Base-by-base conservation (phyloP, 257 asterid genomes). In the Solanum pimpinellifolium region DNA sequence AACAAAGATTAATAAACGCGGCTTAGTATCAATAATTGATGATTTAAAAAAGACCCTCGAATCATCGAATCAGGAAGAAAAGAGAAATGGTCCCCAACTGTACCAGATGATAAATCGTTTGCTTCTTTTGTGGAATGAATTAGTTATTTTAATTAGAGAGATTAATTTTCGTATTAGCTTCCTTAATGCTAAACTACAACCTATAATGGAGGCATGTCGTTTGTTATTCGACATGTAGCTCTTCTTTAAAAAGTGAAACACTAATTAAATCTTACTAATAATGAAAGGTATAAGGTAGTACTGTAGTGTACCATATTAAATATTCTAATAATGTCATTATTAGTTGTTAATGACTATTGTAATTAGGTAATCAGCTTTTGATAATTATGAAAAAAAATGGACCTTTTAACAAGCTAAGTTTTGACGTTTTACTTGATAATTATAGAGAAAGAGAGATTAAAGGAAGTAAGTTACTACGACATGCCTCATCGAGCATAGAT, bases 401-500 rank as follows among this genome's bases (percentile, higher is more conserved):
- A 49, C 85, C 42, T n/a, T 49, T 70, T 84, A 62, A 47, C 87
- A 29, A 70, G 66, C 65, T 41, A 23, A 8, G 7, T 6, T 66
- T 85, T 85, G 66, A 27, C 81, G 68, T 62, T 35, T 86, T 68
- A 86, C 29, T 85, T 85, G 20, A 14, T 6, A n/a, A 75, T 68
- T 56, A 65, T 62, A 80, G 49, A 77, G 62, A 56, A 20, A 56
- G n/a, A 83, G 87, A 60, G 76, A 49, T 14, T 27, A 25, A 84
- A 35, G 15, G 86, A 66, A 47, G 66, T 65, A 69, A 52, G 70
- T 39, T 29, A 86, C 20, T 39, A 74, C 5, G 47, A 73, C 89
- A 47, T 92, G 88, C 98, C 98, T 96, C 98, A 89, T 96, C 98
- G 86, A 94, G 97, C 96, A 94, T 91, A 14, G 98, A 90, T 47